phyloP scores from a whole-genome alignment of 148 eudicot genomes.

The Arctostaphylos glauca region DNA sequence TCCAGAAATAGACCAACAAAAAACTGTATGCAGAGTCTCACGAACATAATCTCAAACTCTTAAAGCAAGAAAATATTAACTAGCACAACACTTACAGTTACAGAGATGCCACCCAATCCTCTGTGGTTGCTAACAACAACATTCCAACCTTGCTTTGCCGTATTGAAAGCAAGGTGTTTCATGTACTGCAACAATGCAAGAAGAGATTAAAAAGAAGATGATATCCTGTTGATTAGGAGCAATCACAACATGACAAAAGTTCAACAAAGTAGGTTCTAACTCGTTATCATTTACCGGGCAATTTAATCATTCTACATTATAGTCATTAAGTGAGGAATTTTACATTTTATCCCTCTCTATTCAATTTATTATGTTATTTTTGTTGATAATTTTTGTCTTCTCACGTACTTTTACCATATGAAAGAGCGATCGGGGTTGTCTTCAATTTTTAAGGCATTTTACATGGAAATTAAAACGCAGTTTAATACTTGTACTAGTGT shows the following conservation, averaged over 20 bases:
- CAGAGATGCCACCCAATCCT: slow-evolving; percentile 85
- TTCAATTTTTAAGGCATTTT: too few species aligned
- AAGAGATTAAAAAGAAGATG: neutral
- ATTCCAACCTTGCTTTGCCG: slow-evolving; percentile 83
- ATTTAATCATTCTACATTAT: neutral
- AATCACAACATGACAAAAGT: neutral
- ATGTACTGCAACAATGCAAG: slow-evolving; percentile 52
- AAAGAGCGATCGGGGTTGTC: too few species aligned
- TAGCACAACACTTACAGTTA: slow-evolving; percentile 62
- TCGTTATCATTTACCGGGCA: neutral
- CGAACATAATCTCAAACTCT: neutral
- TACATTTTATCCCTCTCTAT: neutral
- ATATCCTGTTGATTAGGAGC: neutral
- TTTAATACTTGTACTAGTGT: too few species aligned
- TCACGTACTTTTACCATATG: too few species aligned
- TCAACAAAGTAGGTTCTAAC: neutral
- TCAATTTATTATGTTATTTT: neutral
- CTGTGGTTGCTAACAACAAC: slow-evolving; percentile 91
- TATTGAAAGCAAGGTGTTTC: slow-evolving; percentile 66
- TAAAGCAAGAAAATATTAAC: neutral
- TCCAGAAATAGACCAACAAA: neutral
- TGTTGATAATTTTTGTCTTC: too few species aligned
- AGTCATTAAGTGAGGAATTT: neutral
- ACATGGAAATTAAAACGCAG: too few species aligned
- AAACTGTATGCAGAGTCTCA: neutral